Evolutionary conservation across 1,284 basidiomycete genomes (phyloP), one percentile per base, ranked within the genome.

Genomic region (Pseudozyma sp.): DNA sequence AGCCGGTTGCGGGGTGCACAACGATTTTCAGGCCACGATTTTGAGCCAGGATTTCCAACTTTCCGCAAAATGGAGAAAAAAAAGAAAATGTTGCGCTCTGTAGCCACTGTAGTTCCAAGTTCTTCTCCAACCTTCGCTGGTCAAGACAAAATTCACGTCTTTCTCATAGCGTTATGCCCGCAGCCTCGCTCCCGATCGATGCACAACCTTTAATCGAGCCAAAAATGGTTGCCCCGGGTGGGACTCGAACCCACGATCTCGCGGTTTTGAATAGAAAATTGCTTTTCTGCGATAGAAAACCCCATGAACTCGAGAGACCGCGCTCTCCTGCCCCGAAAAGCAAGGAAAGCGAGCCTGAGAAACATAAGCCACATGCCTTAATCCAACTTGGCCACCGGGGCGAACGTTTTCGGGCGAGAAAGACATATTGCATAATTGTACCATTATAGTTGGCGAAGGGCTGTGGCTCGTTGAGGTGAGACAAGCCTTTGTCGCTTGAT

Each of bases 241-340:
- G 70, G 70, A 73, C 70, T 73, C 70, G 70, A 73, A 73, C 70
- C 70, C 70, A 68, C 65, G 70, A 73, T 73, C 70, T 73, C 70
- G 70, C 70, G 70, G 70, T 73, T 60, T 64, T 58, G 31, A 42
- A 59, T 38, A 67, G 50, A 53, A 51, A 52, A 47, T 19, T 18
- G 8, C 44, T 52, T 59, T 69, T 52, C 67, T 69, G 67, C 65
- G 60, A 66, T n/a, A 47, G 43, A 50, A 53, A 56, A 55, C 52
- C 48, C 38, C 55, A 72, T 67, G 70, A 62, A 56, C 64, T 64
- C 64, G 50, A 42, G 53, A 34, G 55, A 38, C 39, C 8, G n/a
- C 16, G 16, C 16, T n/a, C 39, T 40, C 13, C n/a, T 40, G 16
- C 25, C 25, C 25, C 25, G 25, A 31, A 31, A 31, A 31, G 25